A percentile compares a stretch with the other conserved stretches of the same genome.
Evolutionary conservation across 305 asterid genomes (phyloP).

Genomic region (Solanum aculeatissimum): DNA sequence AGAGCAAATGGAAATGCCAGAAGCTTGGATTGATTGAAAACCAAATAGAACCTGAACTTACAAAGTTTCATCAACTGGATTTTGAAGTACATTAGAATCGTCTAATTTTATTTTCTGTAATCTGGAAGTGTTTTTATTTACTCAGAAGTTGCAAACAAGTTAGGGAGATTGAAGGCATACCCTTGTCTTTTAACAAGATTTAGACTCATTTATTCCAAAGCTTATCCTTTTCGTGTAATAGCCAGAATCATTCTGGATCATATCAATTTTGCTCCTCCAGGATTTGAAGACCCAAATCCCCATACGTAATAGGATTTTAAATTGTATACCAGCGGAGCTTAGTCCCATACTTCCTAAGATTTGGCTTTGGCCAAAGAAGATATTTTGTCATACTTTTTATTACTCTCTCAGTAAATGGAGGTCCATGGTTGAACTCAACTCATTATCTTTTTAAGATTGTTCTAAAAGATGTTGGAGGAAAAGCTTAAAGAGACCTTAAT

Average conservation of each 20-base stretch:
- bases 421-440: neutral
- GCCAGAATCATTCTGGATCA: neutral
- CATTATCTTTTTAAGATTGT: neutral
- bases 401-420: neutral
- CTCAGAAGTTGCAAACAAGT: neutral
- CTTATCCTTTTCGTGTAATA: neutral
- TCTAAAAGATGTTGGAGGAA: neutral
- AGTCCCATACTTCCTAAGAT: neutral
- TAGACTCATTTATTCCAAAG: neutral
- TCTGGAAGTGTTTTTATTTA: neutral
- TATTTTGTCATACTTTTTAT: neutral
- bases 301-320: neutral
- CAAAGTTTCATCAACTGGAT: neutral
- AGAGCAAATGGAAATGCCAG: neutral
- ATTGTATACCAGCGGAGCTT: neutral
- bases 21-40: neutral
- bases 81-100: neutral
- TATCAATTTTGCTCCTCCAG: neutral
- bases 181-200: neutral
- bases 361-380: neutral
- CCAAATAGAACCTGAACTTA: neutral
- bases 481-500: neutral
- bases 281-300: neutral
- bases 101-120: neutral
- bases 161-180: neutral